These are phyloP conservation scores for Casaregolazyma lundiana DNA, from an alignment of 1,139 yeast genomes.

Conservation along the genomic window DNA sequence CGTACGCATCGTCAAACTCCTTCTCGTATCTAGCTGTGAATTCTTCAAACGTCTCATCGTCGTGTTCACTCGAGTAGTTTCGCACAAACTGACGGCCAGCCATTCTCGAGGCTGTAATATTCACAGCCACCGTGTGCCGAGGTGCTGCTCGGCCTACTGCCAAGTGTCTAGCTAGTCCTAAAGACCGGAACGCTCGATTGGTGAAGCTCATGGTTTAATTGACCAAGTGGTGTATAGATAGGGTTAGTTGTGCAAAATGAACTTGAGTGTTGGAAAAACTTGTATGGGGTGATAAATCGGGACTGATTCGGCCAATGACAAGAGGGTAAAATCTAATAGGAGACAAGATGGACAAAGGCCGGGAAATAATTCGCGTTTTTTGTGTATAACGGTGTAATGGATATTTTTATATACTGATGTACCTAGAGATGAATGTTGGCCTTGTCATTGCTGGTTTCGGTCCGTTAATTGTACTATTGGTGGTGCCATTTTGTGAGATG, in stretches of 20 bases:
- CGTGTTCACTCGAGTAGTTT: slow-evolving; percentile 68
- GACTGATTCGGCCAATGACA: not conserved
- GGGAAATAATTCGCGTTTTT: not conserved
- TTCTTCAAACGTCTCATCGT: slow-evolving; percentile 91
- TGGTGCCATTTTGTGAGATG: no score
- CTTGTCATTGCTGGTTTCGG: no score
- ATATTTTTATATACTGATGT: no score
- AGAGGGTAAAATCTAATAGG: not conserved
- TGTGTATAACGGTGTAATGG: no score
- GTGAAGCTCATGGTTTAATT: not conserved
- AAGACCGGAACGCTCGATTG: slow-evolving; percentile 1
- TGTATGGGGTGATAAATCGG: slow-evolving; percentile 1
- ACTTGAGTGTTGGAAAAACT: not conserved
- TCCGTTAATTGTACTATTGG: no score
- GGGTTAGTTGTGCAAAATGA: not conserved
- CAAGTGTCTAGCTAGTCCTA: slow-evolving; percentile 1
- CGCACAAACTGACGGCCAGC: slow-evolving; percentile 34
- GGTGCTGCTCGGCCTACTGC: not conserved
- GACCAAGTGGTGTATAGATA: not conserved
- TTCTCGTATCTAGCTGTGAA: slow-evolving; percentile 84
- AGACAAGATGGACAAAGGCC: not conserved
- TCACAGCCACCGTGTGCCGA: not conserved
- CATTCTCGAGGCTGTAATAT: not conserved
- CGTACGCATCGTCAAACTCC: slow-evolving; percentile 97
- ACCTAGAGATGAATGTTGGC: no score